A percentile compares a stretch with the other conserved stretches of the same genome.
phyloP scores from a whole-genome alignment of 2,329 filamentous ascomycete genomes.

The Elsinoe fawcettii region DNA sequence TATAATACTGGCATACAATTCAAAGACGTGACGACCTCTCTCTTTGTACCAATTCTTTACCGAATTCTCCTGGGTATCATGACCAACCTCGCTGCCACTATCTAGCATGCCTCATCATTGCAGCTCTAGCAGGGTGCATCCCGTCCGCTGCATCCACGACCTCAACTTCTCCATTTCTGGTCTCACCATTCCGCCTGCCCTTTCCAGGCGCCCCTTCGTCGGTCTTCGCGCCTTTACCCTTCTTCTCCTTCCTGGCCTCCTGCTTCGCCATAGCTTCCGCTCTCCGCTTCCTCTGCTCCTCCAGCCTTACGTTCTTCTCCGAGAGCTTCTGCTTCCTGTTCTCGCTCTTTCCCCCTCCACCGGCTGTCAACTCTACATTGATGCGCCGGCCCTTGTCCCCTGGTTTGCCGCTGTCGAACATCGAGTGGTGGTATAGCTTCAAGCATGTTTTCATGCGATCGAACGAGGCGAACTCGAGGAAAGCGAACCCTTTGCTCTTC shows the following conservation, averaged over 20 bases:
- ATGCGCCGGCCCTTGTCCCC: constrained; percentile 61
- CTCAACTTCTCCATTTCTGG: constrained; percentile 13
- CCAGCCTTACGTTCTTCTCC: constrained; percentile 77
- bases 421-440: constrained; percentile 80
- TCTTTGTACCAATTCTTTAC: not conserved
- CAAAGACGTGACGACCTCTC: constrained; percentile 1
- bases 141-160: constrained; percentile 20
- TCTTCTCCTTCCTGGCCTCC: constrained; percentile 37
- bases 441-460: constrained; percentile 90
- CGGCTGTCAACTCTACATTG: constrained; percentile 88
- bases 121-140: constrained; percentile 31
- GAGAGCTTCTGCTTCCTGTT: constrained; percentile 67
- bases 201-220: constrained; percentile 23
- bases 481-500: constrained; percentile 69
- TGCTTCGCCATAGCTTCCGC: constrained; percentile 42
- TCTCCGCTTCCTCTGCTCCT: constrained; percentile 55
- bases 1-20: constrained; percentile 7
- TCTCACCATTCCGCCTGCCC: constrained; percentile 20
- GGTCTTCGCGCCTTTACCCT: constrained; percentile 26
- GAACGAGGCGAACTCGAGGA: constrained; percentile 80
- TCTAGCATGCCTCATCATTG: constrained; percentile 19
- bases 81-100: not conserved
- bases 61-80: constrained; percentile 1
- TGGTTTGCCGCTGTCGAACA: constrained; percentile 49
- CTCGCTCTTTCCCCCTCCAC: constrained; percentile 71